Conservation (phyloP, 257 asterid genomes). For the Catharanthus roseus region DNA sequence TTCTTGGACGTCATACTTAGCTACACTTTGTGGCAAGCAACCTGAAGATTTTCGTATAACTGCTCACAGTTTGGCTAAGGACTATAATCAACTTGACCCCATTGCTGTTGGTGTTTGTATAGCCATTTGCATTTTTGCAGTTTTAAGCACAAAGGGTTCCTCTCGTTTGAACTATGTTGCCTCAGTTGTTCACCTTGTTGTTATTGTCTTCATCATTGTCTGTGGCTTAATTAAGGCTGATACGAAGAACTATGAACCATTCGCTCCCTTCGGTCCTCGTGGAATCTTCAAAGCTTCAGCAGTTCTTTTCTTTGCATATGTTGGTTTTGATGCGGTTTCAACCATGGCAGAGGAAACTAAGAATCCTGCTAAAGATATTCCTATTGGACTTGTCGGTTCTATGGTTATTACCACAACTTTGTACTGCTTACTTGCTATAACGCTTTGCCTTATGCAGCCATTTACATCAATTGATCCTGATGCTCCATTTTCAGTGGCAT, state of each 20-base stretch:
- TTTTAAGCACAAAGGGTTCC: conserved; percentile 55
- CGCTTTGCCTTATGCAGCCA: conserved; percentile 61
- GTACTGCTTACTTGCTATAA: conserved; percentile 51
- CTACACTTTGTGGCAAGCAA: conserved; percentile 48
- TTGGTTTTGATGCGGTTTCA: conserved; percentile 68
- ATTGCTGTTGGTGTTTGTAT: conserved; percentile 51
- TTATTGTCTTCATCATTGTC: conserved; percentile 46
- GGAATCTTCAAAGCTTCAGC: conserved; percentile 64
- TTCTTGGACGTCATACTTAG: conserved; percentile 85
- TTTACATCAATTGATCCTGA: conserved; percentile 31
- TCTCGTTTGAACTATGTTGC: conserved; percentile 60
- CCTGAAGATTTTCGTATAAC: conserved; percentile 44
- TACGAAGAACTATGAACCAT: conserved; percentile 36
- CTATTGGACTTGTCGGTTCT: conserved; percentile 66
- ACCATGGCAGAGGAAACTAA: conserved; percentile 77
- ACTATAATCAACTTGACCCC: conserved; percentile 70
- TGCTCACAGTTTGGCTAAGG: conserved; percentile 28
- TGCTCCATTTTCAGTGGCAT: conserved; percentile 66
- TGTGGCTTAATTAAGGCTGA: conserved; percentile 50
- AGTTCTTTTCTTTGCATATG: conserved; percentile 56
- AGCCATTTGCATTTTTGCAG: conserved; percentile 32
- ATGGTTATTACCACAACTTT: conserved; percentile 52
- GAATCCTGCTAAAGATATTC: conserved; percentile 53
- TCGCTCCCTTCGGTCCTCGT: conserved; percentile 45
- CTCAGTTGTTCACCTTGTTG: conserved; percentile 42